Conservation (phyloP, 257 asterid genomes). For the Parsonsia alboflavescens region DNA sequence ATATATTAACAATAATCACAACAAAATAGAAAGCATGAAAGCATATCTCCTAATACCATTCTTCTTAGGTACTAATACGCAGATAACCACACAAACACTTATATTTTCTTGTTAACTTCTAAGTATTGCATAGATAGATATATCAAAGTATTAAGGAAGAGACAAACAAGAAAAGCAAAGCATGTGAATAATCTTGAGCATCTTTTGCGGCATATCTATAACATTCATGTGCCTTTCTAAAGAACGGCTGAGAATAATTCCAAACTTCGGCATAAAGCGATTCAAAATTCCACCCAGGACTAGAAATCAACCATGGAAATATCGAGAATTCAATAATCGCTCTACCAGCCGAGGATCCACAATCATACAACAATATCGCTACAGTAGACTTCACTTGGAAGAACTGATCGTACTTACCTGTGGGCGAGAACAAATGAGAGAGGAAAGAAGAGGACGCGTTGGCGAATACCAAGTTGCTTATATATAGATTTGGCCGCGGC, state of each 20-base stretch:
- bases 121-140: background rate
- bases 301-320: constrained; percentile 11
- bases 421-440: background rate
- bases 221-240: background rate
- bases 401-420: background rate
- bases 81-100: constrained; percentile 1
- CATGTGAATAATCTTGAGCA: background rate
- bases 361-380: background rate
- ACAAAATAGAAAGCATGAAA: background rate
- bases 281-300: background rate
- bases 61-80: background rate
- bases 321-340: background rate
- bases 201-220: background rate
- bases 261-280: constrained; percentile 20
- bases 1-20: background rate
- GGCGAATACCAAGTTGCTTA: constrained; percentile 9
- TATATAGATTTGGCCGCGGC: constrained; percentile 1
- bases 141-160: background rate
- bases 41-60: background rate
- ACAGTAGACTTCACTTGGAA: constrained; percentile 4
- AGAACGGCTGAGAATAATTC: constrained; percentile 11
- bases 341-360: background rate
- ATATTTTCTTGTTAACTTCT: background rate
- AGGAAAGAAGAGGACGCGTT: background rate
- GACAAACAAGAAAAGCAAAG: background rate